Conservation (phyloP, 192 early-diverging fungal species). For the Backusella liffmaniae region DNA sequence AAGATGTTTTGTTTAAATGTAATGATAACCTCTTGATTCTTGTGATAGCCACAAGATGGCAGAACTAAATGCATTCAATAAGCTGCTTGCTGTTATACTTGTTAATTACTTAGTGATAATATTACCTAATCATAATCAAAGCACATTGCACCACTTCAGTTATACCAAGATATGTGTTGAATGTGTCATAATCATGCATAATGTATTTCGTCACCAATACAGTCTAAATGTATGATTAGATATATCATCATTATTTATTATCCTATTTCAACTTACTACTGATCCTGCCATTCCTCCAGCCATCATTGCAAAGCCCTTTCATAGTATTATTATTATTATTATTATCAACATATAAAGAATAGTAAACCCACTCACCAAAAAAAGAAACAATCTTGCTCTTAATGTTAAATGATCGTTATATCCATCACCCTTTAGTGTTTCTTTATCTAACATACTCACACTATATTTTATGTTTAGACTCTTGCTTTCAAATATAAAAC, state of each 20-base stretch:
- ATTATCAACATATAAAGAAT: too few species aligned
- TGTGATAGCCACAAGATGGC: constrained; percentile 1
- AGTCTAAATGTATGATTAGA: neutral
- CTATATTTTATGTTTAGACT: neutral
- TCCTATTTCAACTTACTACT: neutral
- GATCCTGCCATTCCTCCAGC: constrained; percentile 13
- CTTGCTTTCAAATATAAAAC: too few species aligned
- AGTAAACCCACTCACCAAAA: neutral
- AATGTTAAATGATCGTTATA: neutral
- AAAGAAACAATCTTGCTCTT: neutral
- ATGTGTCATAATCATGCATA: neutral
- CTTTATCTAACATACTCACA: constrained; percentile 9
- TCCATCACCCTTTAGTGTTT: constrained; percentile 11
- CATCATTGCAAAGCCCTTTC: constrained; percentile 12
- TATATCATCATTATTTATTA: too few species aligned
- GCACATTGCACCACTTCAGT: constrained; percentile 9
- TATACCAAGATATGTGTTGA: constrained; percentile 13
- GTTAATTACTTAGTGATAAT: too few species aligned
- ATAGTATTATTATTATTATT: neutral
- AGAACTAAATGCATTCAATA: neutral
- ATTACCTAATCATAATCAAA: constrained; percentile 19
- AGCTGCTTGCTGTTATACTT: too few species aligned
- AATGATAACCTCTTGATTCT: neutral
- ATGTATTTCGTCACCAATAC: constrained; percentile 13
- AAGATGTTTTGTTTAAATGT: neutral